These are phyloP conservation scores for Lepiota venenata DNA, from an alignment of 768 basidiomycete genomes.

Conservation along the genomic window DNA sequence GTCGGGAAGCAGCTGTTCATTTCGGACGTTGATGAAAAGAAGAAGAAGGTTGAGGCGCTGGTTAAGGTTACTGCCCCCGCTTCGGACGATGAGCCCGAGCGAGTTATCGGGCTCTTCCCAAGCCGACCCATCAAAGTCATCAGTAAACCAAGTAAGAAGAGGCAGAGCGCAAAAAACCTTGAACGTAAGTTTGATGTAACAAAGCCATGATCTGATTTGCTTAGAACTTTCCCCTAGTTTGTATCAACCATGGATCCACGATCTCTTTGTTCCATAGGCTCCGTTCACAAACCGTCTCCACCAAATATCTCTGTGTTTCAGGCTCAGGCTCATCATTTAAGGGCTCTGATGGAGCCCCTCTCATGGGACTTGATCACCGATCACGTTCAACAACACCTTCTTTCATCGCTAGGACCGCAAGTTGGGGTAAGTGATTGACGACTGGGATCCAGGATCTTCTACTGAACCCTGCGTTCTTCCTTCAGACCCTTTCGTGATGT, in stretches of 20 bases:
- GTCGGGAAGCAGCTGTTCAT: conserved; percentile 96
- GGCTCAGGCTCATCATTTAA: conserved; percentile 90
- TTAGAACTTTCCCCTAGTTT: conserved; percentile 48
- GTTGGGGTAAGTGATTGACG: conserved; percentile 65
- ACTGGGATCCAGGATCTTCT: conserved; percentile 5
- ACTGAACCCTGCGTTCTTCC: conserved; percentile 11
- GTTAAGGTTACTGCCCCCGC: conserved; percentile 84
- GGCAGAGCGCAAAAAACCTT: conserved; percentile 89
- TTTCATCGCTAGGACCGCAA: conserved; percentile 85
- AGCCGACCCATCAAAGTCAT: conserved; percentile 98
- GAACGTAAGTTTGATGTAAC: conserved; percentile 61
- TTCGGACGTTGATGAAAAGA: conserved; percentile 91
- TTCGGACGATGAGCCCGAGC: conserved; percentile 77
- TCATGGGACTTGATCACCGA: conserved; percentile 77
- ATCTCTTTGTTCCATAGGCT: conserved; percentile 95
- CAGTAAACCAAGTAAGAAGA: conserved; percentile 97
- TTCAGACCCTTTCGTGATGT: conserved; percentile 91
- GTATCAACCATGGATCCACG: conserved; percentile 94
- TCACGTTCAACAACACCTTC: conserved; percentile 73
- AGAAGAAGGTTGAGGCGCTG: conserved; percentile 91
- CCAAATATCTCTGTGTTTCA: conserved; percentile 94
- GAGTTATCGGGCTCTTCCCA: conserved; percentile 85
- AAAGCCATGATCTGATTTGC: conserved; percentile 13
- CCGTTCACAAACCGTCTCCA: conserved; percentile 92
- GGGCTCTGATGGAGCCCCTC: conserved; percentile 86